A percentile compares a stretch with the other conserved stretches of the same genome.
phyloP scores from a whole-genome alignment of 192 early-diverging fungal species.

The Backusella sp. region DNA sequence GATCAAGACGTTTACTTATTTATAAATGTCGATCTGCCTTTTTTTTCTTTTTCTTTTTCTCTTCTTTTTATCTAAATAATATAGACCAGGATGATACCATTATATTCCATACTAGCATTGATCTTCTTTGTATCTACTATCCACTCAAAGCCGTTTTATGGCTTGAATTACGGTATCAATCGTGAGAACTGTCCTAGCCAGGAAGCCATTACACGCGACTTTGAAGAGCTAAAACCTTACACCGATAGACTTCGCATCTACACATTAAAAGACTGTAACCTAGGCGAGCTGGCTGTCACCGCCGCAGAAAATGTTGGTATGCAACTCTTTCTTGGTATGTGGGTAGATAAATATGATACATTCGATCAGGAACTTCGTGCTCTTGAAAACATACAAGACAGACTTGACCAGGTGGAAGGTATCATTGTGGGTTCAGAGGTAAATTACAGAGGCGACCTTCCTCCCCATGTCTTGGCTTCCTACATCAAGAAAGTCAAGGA shows the following conservation, averaged over 20 bases:
- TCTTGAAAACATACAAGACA: conserved; percentile 36
- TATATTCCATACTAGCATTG: background rate
- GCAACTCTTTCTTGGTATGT: conserved; percentile 56
- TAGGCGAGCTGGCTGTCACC: conserved; percentile 48
- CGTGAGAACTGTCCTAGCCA: conserved; percentile 50
- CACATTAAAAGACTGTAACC: conserved; percentile 47
- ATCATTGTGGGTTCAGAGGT: conserved; percentile 62
- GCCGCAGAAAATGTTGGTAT: conserved; percentile 51
- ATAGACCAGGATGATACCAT: background rate
- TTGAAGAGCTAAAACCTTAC: conserved; percentile 43
- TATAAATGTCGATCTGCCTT: background rate
- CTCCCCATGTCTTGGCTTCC: conserved; percentile 39
- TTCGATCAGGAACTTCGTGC: conserved; percentile 45
- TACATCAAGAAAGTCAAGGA: conserved; percentile 45
- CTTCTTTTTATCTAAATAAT: background rate
- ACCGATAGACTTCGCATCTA: conserved; percentile 54
- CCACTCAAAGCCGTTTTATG: conserved; percentile 34
- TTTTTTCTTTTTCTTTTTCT: background rate
- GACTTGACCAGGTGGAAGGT: conserved; percentile 36
- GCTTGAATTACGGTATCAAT: conserved; percentile 55
- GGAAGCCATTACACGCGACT: conserved; percentile 44
- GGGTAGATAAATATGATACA: conserved; percentile 48
- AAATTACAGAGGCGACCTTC: conserved; percentile 54
- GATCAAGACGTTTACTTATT: background rate
- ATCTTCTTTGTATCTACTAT: background rate